A percentile compares a stretch with the other conserved stretches of the same genome.
These are phyloP conservation scores for Berberis thunbergii DNA, from an alignment of 164 flowering plant genomes.

Conservation along the genomic window DNA sequence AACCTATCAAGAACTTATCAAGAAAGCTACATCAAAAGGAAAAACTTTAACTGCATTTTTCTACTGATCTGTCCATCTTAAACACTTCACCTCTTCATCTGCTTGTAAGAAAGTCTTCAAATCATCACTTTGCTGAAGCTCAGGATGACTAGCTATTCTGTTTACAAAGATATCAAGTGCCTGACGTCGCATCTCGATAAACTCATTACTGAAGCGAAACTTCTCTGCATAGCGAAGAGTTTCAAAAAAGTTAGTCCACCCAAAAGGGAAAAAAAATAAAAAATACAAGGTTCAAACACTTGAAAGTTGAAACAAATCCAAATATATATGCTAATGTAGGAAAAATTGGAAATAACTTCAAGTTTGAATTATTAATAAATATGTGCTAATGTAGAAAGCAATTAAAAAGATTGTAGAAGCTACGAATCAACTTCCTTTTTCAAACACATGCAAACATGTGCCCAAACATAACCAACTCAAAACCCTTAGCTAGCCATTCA, in stretches of 20 bases:
- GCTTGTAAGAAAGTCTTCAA: constrained; percentile 78
- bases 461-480: no score
- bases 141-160: constrained; percentile 78
- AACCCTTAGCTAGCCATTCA: no score
- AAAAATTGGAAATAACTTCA: no score
- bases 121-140: constrained; percentile 90
- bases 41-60: neutral
- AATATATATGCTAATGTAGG: no score
- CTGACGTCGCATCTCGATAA: constrained; percentile 95
- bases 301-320: no score
- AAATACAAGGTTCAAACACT: neutral
- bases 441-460: no score
- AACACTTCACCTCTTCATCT: constrained; percentile 72
- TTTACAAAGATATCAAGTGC: constrained; percentile 82
- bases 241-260: constrained; percentile 4
- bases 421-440: no score
- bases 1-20: neutral
- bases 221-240: constrained; percentile 55
- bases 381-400: no score
- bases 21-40: neutral
- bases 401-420: no score
- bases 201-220: constrained; percentile 94
- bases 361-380: no score
- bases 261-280: neutral
- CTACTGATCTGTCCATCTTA: neutral